Conservation (phyloP, 352 stramenopile genomes). For the Phytophthora citricola region DNA sequence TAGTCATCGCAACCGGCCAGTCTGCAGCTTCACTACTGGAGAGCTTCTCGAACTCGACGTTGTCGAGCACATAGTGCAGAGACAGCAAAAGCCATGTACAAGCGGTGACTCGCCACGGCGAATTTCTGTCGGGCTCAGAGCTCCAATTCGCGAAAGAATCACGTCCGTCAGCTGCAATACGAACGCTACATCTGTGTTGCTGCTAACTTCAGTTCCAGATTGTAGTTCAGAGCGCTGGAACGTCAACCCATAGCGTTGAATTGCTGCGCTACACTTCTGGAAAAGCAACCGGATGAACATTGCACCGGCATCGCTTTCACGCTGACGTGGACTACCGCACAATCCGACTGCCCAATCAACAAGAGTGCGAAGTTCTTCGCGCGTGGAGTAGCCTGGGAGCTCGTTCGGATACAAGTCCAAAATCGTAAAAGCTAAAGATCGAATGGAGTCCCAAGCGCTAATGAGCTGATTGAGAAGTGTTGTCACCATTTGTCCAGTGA, state of each 20-base stretch:
- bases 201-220: conserved; percentile 7
- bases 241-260: conserved; percentile 46
- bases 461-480: conserved; percentile 81
- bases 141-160: conserved; percentile 52
- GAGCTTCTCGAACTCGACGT: conserved; percentile 50
- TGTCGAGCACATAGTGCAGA: conserved; percentile 79
- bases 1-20: conserved; percentile 54
- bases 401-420: conserved; percentile 73
- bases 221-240: conserved; percentile 32
- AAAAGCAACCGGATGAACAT: conserved; percentile 88
- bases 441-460: conserved; percentile 82
- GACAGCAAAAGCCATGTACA: conserved; percentile 83
- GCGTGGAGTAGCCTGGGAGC: conserved; percentile 64
- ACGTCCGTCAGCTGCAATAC: conserved; percentile 65
- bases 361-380: conserved; percentile 47
- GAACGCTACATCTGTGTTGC: conserved; percentile 49
- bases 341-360: conserved; percentile 78
- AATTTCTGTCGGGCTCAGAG: conserved; percentile 35
- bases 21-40: conserved; percentile 28
- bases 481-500: conserved; percentile 71
- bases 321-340: conserved; percentile 75
- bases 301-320: conserved; percentile 87
- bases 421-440: conserved; percentile 68
- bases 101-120: conserved; percentile 65
- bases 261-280: conserved; percentile 55